Evolutionary conservation across 2,329 filamentous ascomycete species (phyloP), one percentile per base, ranked within the genome.

Genomic region (Penicillium sp.): DNA sequence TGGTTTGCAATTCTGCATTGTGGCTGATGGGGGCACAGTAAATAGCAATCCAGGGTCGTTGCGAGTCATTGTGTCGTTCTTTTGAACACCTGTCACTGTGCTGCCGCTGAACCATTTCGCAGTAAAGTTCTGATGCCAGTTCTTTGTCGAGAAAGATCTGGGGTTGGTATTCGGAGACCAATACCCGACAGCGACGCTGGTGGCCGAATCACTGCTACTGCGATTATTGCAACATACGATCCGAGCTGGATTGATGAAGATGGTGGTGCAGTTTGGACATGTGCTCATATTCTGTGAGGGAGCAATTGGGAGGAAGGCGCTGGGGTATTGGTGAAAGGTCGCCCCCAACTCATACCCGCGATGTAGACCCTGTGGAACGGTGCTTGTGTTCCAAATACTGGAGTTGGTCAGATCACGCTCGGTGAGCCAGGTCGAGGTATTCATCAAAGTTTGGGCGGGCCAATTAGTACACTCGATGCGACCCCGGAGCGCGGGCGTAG

Each of bases 81-180:
- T 9, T 39, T 25, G 14, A 47, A n/a, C 42, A 0, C 35, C 42
- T 1, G 47, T 33, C 2, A 45, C 14, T 2, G 47, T 37, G 15
- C 37, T n/a, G 0, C 47, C 47, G 10, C 40, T 20, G n/a, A 50
- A 10, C 34, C 42, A 45, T n/a, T 50, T 50, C 2, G 26, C 28
- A 0, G 47, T 45, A 22, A 50, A 50, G 3, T 50, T 48, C 8
- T 14, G 7, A 1, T 45, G 35, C 44, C 44, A 50, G 0, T 27
- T 2, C 2, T 34, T 30, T 2, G 36, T 7, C 3, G 33, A 30
- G 7, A n/a, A 49, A 4, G 15, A 14, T 3, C 12, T n/a, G 11
- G 12, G 30, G 12, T 39, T n/a, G 4, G 13, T 25, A n/a, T 41
- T 45, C 9, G 35, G 42, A 4, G 47, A 47, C 47, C 47, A 50